Evolutionary conservation across 345 rosid genomes (phyloP).

Genomic region (Brassica juncea): DNA sequence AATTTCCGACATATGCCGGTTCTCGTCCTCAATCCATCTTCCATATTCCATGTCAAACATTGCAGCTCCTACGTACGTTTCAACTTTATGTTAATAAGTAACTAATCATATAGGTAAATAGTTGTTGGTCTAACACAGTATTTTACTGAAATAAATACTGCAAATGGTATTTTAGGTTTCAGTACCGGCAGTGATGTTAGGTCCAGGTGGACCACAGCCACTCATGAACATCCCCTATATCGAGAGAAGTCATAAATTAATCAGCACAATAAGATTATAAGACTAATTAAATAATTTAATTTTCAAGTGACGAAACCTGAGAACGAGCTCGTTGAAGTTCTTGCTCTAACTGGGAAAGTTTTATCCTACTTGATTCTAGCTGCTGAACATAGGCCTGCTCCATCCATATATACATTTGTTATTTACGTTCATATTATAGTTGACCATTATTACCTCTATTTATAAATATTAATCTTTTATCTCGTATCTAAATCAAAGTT

Average conservation of each 20-base stretch:
- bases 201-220: conserved; percentile 69
- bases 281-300: neutral
- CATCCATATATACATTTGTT: conserved; percentile 24
- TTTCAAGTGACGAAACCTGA: conserved; percentile 52
- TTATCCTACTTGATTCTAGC: conserved; percentile 87
- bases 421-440: neutral
- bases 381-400: conserved; percentile 95
- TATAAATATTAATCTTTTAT: neutral
- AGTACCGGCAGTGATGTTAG: conserved; percentile 79
- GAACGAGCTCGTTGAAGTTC: conserved; percentile 95
- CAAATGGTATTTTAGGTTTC: conserved; percentile 28
- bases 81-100: neutral
- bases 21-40: conserved; percentile 94
- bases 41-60: conserved; percentile 92
- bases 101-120: neutral
- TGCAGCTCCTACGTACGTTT: conserved; percentile 62
- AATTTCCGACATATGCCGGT: conserved; percentile 79
- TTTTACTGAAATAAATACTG: neutral
- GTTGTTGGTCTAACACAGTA: neutral
- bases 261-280: conserved; percentile 4
- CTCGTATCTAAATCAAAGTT: neutral
- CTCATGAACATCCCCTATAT: conserved; percentile 80
- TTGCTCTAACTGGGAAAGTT: conserved; percentile 87
- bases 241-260: neutral
- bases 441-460: neutral